Conservation (phyloP, 176 grass and related monocot species). For the Oryza rufipogon region DNA sequence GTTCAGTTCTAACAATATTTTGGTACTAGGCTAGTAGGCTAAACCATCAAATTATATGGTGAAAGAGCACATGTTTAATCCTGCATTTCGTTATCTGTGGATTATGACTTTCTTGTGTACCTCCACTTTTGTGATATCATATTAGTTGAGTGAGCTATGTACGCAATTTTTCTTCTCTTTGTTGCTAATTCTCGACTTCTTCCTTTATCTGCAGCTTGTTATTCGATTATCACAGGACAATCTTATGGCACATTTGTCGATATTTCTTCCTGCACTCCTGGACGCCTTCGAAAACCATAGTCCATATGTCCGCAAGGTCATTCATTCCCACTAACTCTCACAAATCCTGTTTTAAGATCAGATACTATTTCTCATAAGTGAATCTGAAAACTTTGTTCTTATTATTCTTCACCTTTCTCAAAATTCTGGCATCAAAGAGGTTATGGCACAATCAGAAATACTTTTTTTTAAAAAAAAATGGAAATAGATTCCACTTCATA, state of each 20-base stretch:
- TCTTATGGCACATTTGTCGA: conserved; percentile 66
- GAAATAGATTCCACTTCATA: neutral
- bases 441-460: neutral
- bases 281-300: conserved; percentile 71
- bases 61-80: neutral
- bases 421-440: conserved; percentile 15
- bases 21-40: neutral
- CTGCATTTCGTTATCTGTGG: neutral
- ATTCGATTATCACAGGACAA: conserved; percentile 63
- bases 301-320: conserved; percentile 81
- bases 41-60: neutral
- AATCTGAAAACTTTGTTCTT: neutral
- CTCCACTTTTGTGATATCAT: neutral
- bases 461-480: neutral
- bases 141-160: conserved; percentile 18
- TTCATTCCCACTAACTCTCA: conserved; percentile 14
- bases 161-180: neutral
- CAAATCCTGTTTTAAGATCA: neutral
- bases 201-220: conserved; percentile 67
- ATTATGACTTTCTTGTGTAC: neutral
- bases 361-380: neutral
- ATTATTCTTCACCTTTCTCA: neutral
- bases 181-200: neutral
- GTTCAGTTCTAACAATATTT: neutral
- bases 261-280: conserved; percentile 75